These are phyloP conservation scores for Ophiocordyceps robertsii DNA, from an alignment of 2,329 filamentous ascomycete species.

Conservation along the genomic window DNA sequence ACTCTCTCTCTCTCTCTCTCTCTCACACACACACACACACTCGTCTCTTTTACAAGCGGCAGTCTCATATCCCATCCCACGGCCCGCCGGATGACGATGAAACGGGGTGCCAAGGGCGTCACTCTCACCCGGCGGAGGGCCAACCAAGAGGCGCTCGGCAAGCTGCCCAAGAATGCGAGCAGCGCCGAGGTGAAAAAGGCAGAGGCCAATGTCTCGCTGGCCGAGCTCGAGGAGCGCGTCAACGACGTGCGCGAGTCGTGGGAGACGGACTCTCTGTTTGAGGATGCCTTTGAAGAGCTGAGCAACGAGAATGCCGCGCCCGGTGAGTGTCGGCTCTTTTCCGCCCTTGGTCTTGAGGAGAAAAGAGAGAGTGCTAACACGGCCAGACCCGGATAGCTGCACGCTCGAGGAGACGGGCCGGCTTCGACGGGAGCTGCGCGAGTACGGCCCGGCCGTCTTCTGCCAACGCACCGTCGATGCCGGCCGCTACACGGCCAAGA, in stretches of 20 bases:
- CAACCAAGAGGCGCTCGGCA: constrained; percentile 21
- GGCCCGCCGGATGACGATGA: background rate
- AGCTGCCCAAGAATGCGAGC: constrained; percentile 18
- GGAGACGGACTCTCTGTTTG: constrained; percentile 52
- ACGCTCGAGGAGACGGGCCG: constrained; percentile 54
- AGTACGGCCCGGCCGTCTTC: constrained; percentile 67
- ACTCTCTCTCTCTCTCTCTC: background rate
- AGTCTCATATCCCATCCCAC: background rate
- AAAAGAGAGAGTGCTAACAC: background rate
- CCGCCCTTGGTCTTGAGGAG: background rate
- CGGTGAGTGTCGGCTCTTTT: constrained; percentile 1
- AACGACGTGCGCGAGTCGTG: constrained; percentile 40
- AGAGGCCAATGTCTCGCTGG: constrained; percentile 20
- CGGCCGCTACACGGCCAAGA: constrained; percentile 61
- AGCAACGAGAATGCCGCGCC: constrained; percentile 34
- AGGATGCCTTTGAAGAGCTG: constrained; percentile 47
- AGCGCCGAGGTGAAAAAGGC: constrained; percentile 21
- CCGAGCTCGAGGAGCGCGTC: constrained; percentile 37
- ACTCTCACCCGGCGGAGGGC: constrained; percentile 18
- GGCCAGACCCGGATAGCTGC: constrained; percentile 30
- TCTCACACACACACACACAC: too few relatives aligned
- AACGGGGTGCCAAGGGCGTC: constrained; percentile 13
- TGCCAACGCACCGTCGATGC: constrained; percentile 57
- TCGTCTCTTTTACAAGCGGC: background rate
- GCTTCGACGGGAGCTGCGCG: constrained; percentile 58